phyloP scores from a whole-genome alignment of 2,329 filamentous ascomycete genomes.

The Apiospora rasikravindrae region DNA sequence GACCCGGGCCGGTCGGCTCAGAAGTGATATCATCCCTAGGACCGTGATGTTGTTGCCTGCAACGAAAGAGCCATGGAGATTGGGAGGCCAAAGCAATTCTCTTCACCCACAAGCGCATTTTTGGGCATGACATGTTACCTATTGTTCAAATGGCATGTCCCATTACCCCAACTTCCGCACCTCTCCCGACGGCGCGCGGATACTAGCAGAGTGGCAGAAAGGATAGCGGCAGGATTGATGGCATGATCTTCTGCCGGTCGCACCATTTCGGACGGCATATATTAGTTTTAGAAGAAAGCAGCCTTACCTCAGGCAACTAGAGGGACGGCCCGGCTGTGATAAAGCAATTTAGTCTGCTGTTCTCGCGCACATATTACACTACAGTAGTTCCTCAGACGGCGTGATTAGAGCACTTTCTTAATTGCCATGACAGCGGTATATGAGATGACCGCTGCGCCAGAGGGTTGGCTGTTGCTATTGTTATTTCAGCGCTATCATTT shows the following conservation, averaged over 20 bases:
- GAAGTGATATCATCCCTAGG: not conserved
- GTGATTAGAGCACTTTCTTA: not conserved
- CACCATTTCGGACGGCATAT: not conserved
- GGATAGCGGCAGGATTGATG: not conserved
- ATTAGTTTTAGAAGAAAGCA: not conserved
- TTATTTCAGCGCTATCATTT: not conserved
- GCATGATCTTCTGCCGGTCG: not conserved
- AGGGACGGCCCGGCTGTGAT: slow-evolving; percentile 3
- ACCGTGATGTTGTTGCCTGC: not conserved
- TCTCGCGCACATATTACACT: not conserved
- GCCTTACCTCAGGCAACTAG: not conserved
- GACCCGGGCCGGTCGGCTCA: slow-evolving; percentile 19
- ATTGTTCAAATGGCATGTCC: not conserved
- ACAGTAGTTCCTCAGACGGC: slow-evolving; percentile 1
- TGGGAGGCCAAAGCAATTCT: not conserved
- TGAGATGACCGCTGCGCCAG: not conserved
- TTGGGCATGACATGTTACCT: not conserved
- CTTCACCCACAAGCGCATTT: not conserved
- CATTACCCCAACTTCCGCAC: not conserved
- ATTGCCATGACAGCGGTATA: slow-evolving; percentile 3
- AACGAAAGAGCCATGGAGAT: not conserved
- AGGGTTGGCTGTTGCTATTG: not conserved
- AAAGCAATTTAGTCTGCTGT: not conserved
- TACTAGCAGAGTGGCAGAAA: slow-evolving; percentile 5
- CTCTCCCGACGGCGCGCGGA: not conserved